A percentile compares a stretch with the other conserved stretches of the same genome.
Conservation (phyloP, 345 rosid genomes). For the Toxicodendron radicans region DNA sequence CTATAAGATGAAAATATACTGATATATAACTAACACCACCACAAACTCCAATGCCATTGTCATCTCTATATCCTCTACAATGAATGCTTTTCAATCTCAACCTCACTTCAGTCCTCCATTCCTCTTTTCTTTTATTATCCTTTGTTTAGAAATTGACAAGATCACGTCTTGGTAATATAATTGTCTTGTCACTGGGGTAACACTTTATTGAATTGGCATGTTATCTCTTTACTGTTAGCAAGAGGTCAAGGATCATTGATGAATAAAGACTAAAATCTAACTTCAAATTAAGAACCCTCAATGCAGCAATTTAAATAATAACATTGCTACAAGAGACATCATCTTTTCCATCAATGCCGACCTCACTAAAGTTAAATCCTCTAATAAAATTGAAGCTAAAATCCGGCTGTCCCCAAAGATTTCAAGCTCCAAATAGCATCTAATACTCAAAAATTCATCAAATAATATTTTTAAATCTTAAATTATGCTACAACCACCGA, state of each 20-base stretch:
- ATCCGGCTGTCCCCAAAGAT: background rate
- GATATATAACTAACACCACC: no score
- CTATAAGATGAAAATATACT: no score
- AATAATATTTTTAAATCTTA: background rate
- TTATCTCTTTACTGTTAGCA: no score
- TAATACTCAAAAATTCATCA: no score
- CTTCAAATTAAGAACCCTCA: background rate
- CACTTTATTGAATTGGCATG: background rate
- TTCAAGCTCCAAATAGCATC: background rate
- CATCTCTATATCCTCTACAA: background rate
- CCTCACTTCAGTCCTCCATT: background rate
- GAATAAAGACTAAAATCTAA: background rate
- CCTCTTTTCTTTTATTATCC: background rate
- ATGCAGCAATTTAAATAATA: background rate
- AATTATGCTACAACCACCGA: no score
- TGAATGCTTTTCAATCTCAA: no score
- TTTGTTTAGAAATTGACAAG: background rate
- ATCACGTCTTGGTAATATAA: background rate
- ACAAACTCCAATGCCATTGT: background rate
- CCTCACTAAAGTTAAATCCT: no score
- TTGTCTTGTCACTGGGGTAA: background rate
- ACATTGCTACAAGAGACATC: background rate
- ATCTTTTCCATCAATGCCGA: no score
- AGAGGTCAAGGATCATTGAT: no score
- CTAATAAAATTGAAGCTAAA: background rate